Evolutionary conservation across 108 stramenopile genomes (phyloP), one percentile per base, ranked within the genome.

Genomic region (Conticribra weissflogii): DNA sequence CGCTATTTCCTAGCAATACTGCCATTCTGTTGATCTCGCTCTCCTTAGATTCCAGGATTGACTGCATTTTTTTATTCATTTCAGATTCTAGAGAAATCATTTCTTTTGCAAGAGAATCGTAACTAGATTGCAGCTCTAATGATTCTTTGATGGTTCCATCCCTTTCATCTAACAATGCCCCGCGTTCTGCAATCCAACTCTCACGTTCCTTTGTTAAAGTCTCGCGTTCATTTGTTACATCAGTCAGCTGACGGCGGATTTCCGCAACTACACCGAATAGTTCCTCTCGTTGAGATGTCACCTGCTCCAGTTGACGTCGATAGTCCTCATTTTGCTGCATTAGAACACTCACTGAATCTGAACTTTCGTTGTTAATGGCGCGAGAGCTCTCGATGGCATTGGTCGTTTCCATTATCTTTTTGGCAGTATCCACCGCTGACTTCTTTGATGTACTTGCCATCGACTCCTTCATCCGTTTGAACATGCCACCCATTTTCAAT

Each of bases 231-330:
- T 21, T 22, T 21, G 32, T 23, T 2, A 59, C 33, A 34, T 59
- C 28, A n/a, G 58, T 41, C 9, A 59, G 4, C 36, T 59, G 58
- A 18, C 19, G 27, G 18, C 33, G 58, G 33, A 59, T 41, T 2
- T 1, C 36, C 2, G 32, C 21, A 14, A 59, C 34, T 23, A 44
- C 18, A 59, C 36, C 36, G 18, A 44, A 22, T 18, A 59, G 33
- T 34, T 36, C 36, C 18, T 36, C 31, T 1, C 58, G 58, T 22
- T 59, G 33, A 2, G 58, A 59, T n/a, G 1, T 14, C 22, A 18
- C 36, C 7, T 36, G 4, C 1, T 31, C 24, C 32, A 34, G 33
- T 8, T 31, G 34, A 16, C 19, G 50, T 34, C 36, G 58, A 24
- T 15, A 19, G 9, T 19, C 21, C 7, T 19, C 34, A 9, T 15